Conservation (phyloP, 805 yeast genomes). For the Nakazawaea laoshanensis region DNA sequence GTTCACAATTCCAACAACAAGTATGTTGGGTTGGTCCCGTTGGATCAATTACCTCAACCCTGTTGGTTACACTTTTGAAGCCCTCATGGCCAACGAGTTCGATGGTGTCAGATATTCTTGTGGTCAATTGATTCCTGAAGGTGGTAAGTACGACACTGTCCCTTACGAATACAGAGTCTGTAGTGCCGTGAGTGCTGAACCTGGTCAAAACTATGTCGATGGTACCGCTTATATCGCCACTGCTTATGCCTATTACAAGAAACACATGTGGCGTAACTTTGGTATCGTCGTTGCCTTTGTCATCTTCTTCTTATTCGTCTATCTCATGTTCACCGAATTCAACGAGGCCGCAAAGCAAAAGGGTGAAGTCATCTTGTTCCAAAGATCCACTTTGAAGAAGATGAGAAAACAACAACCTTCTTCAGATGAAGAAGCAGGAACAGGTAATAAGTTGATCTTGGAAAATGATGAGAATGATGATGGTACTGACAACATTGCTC, state of each 20-base stretch:
- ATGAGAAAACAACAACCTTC: constrained; percentile 5
- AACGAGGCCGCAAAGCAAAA: constrained; percentile 58
- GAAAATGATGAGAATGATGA: constrained; percentile 18
- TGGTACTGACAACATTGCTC: constrained; percentile 19
- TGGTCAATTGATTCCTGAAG: constrained; percentile 31
- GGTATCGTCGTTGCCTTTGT: constrained; percentile 57
- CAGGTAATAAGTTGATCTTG: constrained; percentile 9
- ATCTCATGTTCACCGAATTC: constrained; percentile 45
- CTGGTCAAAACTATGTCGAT: constrained; percentile 39
- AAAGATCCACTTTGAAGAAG: constrained; percentile 25
- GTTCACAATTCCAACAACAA: constrained; percentile 33
- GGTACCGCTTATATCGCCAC: constrained; percentile 42
- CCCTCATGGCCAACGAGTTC: constrained; percentile 38
- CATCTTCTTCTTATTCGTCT: constrained; percentile 44
- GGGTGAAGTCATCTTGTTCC: constrained; percentile 65
- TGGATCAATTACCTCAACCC: constrained; percentile 43
- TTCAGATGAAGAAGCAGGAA: constrained; percentile 3
- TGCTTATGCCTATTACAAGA: constrained; percentile 40
- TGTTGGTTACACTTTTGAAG: constrained; percentile 34
- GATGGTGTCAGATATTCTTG: constrained; percentile 29
- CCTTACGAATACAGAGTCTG: constrained; percentile 29
- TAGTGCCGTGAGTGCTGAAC: constrained; percentile 43
- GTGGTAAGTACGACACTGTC: constrained; percentile 25
- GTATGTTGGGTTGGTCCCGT: constrained; percentile 41
- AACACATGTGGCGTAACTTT: constrained; percentile 74